Conservation (phyloP, 2,329 filamentous ascomycete genomes). For the Periconia sp. region DNA sequence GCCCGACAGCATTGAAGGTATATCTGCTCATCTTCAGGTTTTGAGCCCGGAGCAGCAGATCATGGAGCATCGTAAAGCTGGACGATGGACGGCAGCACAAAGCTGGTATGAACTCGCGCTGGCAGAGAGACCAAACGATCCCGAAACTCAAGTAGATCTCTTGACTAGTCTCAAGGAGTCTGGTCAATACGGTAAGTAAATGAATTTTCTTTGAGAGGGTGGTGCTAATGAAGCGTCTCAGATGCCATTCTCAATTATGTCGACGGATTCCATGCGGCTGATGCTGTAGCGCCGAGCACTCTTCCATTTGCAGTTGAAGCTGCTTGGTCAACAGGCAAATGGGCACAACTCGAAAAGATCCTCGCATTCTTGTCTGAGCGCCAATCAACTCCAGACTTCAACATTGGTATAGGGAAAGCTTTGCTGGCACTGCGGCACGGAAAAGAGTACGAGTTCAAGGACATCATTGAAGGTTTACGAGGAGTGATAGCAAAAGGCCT, state of each 20-base stretch:
- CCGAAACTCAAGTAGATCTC: slow-evolving; percentile 80
- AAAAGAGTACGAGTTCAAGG: slow-evolving; percentile 59
- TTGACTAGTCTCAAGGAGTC: slow-evolving; percentile 90
- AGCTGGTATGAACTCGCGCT: slow-evolving; percentile 97
- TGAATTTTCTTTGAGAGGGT: background rate
- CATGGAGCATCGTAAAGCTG: slow-evolving; percentile 88
- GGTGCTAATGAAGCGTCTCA: slow-evolving; percentile 46
- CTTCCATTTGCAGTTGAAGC: slow-evolving; percentile 89
- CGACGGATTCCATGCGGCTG: slow-evolving; percentile 68
- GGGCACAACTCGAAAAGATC: slow-evolving; percentile 75
- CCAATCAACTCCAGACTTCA: slow-evolving; percentile 69
- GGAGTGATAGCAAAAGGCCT: slow-evolving; percentile 75
- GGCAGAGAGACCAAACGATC: slow-evolving; percentile 76
- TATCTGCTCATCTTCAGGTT: slow-evolving; percentile 83
- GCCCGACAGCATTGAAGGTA: slow-evolving; percentile 93
- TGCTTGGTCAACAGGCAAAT: slow-evolving; percentile 86
- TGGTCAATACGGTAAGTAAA: slow-evolving; percentile 80
- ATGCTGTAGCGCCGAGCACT: slow-evolving; percentile 53
- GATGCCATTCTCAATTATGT: slow-evolving; percentile 87
- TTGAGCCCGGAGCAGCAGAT: slow-evolving; percentile 95
- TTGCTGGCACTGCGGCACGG: slow-evolving; percentile 65
- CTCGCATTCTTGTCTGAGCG: slow-evolving; percentile 52
- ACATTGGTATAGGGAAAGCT: slow-evolving; percentile 76
- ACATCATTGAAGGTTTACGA: slow-evolving; percentile 68
- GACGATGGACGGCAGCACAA: slow-evolving; percentile 91